A percentile compares a stretch with the other conserved stretches of the same genome.
Conservation (phyloP, 2,329 filamentous ascomycete species). For the Colletotrichum sp. region DNA sequence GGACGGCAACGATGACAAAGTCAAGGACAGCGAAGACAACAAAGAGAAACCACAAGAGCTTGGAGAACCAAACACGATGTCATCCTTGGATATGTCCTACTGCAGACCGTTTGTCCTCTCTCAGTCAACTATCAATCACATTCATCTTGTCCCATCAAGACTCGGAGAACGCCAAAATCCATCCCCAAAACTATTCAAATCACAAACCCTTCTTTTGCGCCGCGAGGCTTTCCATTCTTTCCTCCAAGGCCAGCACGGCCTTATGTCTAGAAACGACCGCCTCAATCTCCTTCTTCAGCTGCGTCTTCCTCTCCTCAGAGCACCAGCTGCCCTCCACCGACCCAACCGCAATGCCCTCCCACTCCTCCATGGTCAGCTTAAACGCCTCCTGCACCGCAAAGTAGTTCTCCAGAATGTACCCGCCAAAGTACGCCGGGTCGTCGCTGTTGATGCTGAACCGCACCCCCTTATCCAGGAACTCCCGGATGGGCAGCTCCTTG, state of each 20-base stretch:
- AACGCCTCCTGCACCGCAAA: constrained; percentile 78
- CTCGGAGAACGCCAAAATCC: not conserved
- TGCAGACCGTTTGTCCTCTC: accelerated
- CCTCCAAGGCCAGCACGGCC: not conserved
- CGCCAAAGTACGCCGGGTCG: constrained; percentile 78
- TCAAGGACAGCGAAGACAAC: too few relatives aligned
- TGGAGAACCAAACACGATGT: accelerated
- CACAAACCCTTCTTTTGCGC: not conserved
- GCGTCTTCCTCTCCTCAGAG: constrained; percentile 62
- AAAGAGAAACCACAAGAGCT: not conserved
- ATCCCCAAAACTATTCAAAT: not conserved
- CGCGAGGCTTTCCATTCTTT: not conserved
- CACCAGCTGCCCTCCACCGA: constrained; percentile 72
- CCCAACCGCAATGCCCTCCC: constrained; percentile 66
- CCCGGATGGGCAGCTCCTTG: constrained; percentile 58
- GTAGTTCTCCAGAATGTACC: constrained; percentile 78
- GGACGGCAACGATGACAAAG: not conserved
- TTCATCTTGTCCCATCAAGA: not conserved
- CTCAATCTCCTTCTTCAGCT: constrained; percentile 54
- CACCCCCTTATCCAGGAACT: constrained; percentile 67
- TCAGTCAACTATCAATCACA: not conserved
- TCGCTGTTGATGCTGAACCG: constrained; percentile 77
- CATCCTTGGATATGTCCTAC: not conserved
- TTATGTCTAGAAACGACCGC: constrained; percentile 1
- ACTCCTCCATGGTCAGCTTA: constrained; percentile 65